Evolutionary conservation across 257 asterid genomes (phyloP).

Genomic region (Echites panduratus): DNA sequence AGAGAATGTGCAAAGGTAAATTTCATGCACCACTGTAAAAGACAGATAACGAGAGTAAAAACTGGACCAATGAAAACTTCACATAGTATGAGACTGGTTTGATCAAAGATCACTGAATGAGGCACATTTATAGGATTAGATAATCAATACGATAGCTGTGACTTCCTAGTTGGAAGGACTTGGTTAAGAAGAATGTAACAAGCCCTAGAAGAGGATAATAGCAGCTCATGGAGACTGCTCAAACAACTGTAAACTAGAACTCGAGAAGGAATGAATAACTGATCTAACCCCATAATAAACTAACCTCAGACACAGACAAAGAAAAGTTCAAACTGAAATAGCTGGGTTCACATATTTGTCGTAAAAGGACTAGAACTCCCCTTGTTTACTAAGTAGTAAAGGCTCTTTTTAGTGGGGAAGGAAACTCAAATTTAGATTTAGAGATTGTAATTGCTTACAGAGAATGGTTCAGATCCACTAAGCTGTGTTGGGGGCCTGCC

Average conservation of each 20-base stretch:
- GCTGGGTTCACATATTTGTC: not conserved
- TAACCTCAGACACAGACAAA: not conserved
- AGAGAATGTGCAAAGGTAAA: not conserved
- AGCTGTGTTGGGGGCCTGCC: constrained; percentile 48
- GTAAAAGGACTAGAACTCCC: not conserved
- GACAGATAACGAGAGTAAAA: not conserved
- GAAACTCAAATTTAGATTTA: not conserved
- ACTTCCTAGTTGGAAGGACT: not conserved
- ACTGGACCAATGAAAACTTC: not conserved
- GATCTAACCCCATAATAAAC: not conserved
- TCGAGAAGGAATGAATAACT: not conserved
- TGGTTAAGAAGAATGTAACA: not conserved
- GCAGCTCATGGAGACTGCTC: not conserved
- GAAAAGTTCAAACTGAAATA: not conserved
- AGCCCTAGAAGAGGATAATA: not conserved
- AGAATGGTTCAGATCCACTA: constrained; percentile 56
- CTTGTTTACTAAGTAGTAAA: too few species aligned
- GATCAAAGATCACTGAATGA: not conserved
- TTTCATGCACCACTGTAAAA: not conserved
- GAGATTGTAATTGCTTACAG: constrained; percentile 43
- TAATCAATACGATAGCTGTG: not conserved
- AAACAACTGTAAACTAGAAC: not conserved
- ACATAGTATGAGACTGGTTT: not conserved
- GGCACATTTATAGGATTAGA: not conserved
- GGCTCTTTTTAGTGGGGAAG: not conserved